These are phyloP conservation scores for Cytospora paraplurivora DNA, from an alignment of 2,329 filamentous ascomycete genomes.

Conservation along the genomic window DNA sequence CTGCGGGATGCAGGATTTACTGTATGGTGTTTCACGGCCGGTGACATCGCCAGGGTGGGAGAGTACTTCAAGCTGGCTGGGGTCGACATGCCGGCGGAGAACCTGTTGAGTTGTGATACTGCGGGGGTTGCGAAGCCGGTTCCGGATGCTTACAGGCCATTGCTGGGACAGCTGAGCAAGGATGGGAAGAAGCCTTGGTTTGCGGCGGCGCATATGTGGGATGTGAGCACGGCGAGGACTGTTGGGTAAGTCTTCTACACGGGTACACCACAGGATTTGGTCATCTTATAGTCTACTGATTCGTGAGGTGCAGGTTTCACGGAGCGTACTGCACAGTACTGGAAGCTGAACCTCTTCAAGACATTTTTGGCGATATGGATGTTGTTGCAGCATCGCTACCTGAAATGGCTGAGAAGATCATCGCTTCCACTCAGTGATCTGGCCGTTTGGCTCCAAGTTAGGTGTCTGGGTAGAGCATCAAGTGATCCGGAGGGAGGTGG, in stretches of 20 bases:
- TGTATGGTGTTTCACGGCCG: slow-evolving; percentile 55
- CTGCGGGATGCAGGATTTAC: slow-evolving; percentile 49
- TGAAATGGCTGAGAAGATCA: slow-evolving; percentile 47
- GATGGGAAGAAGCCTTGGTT: slow-evolving; percentile 45
- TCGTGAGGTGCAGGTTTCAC: slow-evolving; percentile 39
- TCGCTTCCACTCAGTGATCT: slow-evolving; percentile 27
- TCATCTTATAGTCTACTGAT: neutral
- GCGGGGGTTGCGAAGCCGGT: slow-evolving; percentile 51
- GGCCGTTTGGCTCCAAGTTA: neutral
- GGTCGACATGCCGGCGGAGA: slow-evolving; percentile 49
- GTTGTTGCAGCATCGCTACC: slow-evolving; percentile 47
- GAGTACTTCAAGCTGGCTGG: slow-evolving; percentile 52
- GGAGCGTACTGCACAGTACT: slow-evolving; percentile 54
- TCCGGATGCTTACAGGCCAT: slow-evolving; percentile 46
- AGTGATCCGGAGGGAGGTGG: neutral
- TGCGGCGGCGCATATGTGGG: slow-evolving; percentile 60
- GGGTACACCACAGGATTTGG: neutral
- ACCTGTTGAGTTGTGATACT: slow-evolving; percentile 52
- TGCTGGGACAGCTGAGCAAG: slow-evolving; percentile 40
- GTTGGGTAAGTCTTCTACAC: slow-evolving; percentile 38
- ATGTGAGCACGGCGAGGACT: slow-evolving; percentile 52
- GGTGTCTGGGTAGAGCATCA: neutral
- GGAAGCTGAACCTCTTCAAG: slow-evolving; percentile 51
- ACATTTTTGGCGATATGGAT: slow-evolving; percentile 54
- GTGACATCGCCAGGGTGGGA: slow-evolving; percentile 47